These are phyloP conservation scores for Silene conica DNA, from an alignment of 148 eudicot species.

Conservation along the genomic window DNA sequence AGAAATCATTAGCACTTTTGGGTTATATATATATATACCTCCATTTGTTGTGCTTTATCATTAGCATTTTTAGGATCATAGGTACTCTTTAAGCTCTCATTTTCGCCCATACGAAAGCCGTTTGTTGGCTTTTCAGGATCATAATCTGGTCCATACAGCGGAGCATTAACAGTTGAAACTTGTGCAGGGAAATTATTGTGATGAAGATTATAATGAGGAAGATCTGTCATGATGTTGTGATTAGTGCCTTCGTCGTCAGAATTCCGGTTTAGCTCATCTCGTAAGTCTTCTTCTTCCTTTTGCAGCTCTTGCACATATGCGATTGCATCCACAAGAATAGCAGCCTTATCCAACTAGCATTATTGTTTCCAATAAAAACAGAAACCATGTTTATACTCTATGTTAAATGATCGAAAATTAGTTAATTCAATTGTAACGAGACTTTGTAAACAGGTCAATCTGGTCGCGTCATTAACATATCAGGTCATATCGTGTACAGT, in stretches of 20 bases:
- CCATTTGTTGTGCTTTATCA: conserved; percentile 80
- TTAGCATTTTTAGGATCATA: conserved; percentile 31
- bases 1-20: too few species aligned
- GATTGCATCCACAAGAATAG: conserved; percentile 90
- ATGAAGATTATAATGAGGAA: conserved; percentile 25
- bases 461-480: neutral
- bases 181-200: conserved; percentile 26
- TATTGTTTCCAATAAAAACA: neutral
- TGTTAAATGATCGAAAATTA: too few species aligned
- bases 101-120: conserved; percentile 32
- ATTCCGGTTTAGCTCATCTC: conserved; percentile 63
- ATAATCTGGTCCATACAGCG: conserved; percentile 27
- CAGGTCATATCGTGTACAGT: too few species aligned
- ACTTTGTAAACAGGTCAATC: neutral
- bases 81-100: conserved; percentile 33
- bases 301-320: conserved; percentile 79
- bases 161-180: conserved; percentile 19
- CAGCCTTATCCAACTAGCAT: conserved; percentile 73
- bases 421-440: neutral
- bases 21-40: too few species aligned
- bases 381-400: neutral
- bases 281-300: conserved; percentile 61
- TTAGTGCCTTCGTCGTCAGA: conserved; percentile 52
- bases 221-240: conserved; percentile 11
- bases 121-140: conserved; percentile 36